These are phyloP conservation scores for Neostapfia colusana DNA, from an alignment of 176 grass and related monocot genomes.

Conservation along the genomic window DNA sequence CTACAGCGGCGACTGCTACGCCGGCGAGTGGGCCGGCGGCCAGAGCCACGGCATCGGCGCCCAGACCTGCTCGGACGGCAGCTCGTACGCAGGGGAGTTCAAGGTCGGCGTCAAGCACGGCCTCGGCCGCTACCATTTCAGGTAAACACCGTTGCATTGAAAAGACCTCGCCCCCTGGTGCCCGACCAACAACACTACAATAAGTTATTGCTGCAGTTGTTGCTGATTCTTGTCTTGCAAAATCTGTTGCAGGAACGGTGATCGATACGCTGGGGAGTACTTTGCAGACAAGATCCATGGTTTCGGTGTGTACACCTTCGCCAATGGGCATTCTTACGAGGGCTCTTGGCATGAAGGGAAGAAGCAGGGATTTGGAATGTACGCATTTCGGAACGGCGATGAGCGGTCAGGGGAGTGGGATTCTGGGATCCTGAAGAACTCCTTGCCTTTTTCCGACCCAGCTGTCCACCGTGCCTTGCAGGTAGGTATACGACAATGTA, in stretches of 20 bases:
- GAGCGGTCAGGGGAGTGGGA: slow-evolving; percentile 67
- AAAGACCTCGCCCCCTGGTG: not conserved
- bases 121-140: slow-evolving; percentile 76
- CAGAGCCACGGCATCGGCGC: slow-evolving; percentile 85
- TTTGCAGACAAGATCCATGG: slow-evolving; percentile 87
- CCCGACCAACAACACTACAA: not conserved
- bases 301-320: slow-evolving; percentile 77
- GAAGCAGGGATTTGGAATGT: slow-evolving; percentile 77
- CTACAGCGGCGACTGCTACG: slow-evolving; percentile 66
- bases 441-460: slow-evolving; percentile 31
- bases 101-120: slow-evolving; percentile 83
- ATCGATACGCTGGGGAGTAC: slow-evolving; percentile 68
- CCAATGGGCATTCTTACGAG: slow-evolving; percentile 77
- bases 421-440: slow-evolving; percentile 50
- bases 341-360: slow-evolving; percentile 85
- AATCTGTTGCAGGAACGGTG: slow-evolving; percentile 60
- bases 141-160: slow-evolving; percentile 16
- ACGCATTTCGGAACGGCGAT: slow-evolving; percentile 60
- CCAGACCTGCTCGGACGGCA: slow-evolving; percentile 65
- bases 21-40: slow-evolving; percentile 67
- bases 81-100: slow-evolving; percentile 74
- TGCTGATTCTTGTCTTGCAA: not conserved
- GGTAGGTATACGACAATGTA: slow-evolving; percentile 54
- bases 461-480: slow-evolving; percentile 54
- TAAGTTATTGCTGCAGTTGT: not conserved